Conservation (phyloP, 768 basidiomycete species). For the Hirschioporus abietinus region DNA sequence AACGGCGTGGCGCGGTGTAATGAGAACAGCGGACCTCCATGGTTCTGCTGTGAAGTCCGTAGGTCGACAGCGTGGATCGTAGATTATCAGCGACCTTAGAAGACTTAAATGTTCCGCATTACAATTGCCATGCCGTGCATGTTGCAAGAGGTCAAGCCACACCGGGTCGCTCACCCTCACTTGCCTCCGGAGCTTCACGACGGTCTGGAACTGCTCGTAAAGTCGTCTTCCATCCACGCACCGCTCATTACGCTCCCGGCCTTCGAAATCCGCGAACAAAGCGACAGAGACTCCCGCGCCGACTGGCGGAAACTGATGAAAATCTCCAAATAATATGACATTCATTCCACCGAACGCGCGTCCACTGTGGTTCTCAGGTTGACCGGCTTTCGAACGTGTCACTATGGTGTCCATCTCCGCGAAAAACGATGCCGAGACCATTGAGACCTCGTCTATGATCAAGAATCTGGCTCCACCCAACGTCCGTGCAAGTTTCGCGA, state of each 20-base stretch:
- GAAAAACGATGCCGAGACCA: constrained; percentile 9
- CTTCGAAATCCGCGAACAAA: background rate
- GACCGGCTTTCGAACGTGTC: constrained; percentile 8
- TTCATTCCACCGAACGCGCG: constrained; percentile 24
- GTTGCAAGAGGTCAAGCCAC: constrained; percentile 28
- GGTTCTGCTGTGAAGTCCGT: constrained; percentile 17
- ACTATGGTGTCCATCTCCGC: background rate
- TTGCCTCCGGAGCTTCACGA: constrained; percentile 34
- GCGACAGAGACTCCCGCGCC: background rate
- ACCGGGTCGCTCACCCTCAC: constrained; percentile 24
- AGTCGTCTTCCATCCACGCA: constrained; percentile 17
- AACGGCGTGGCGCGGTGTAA: constrained; percentile 27
- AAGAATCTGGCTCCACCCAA: constrained; percentile 12
- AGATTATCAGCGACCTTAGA: constrained; percentile 22
- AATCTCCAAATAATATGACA: constrained; percentile 35
- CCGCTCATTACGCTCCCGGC: background rate
- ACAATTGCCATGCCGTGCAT: constrained; percentile 22
- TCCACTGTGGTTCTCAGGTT: constrained; percentile 8
- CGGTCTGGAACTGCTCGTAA: constrained; percentile 25
- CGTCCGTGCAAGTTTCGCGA: constrained; percentile 9
- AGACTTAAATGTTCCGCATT: constrained; percentile 23
- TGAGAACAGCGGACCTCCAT: constrained; percentile 22
- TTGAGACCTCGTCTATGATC: constrained; percentile 8
- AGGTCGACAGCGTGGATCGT: background rate
- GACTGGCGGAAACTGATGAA: constrained; percentile 44